A percentile compares a stretch with the other conserved stretches of the same genome.
Conservation (phyloP, 2,329 filamentous ascomycete species). For the Fusarium sacchari region DNA sequence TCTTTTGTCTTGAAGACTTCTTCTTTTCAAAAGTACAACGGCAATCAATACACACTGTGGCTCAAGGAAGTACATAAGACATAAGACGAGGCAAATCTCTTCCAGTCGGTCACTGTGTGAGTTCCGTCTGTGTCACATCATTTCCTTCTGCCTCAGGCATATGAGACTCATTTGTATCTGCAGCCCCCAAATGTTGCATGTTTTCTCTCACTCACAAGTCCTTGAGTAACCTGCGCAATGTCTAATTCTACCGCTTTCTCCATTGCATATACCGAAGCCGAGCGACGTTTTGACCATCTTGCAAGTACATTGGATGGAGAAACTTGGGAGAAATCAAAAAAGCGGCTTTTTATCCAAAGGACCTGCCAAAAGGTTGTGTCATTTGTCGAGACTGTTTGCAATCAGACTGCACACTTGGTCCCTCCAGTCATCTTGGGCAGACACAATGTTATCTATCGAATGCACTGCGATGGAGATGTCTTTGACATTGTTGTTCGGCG, state of each 20-base stretch:
- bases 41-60: not conserved
- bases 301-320: constrained; percentile 3
- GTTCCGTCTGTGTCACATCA: not conserved
- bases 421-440: constrained; percentile 4
- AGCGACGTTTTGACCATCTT: not conserved
- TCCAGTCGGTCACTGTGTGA: not conserved
- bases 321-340: not conserved
- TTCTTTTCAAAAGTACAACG: not conserved
- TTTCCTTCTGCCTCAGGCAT: not conserved
- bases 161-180: not conserved
- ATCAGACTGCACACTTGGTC: not conserved
- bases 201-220: not conserved
- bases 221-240: not conserved
- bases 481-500: not conserved
- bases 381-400: not conserved
- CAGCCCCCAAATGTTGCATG: not conserved
- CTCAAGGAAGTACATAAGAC: not conserved
- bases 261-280: not conserved
- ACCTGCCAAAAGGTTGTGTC: not conserved
- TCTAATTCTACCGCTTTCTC: not conserved
- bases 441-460: constrained; percentile 6
- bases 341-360: not conserved
- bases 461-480: not conserved
- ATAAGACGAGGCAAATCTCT: not conserved
- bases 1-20: not conserved